Conservation (phyloP, 805 yeast species). For the Yarrowia bubula region DNA sequence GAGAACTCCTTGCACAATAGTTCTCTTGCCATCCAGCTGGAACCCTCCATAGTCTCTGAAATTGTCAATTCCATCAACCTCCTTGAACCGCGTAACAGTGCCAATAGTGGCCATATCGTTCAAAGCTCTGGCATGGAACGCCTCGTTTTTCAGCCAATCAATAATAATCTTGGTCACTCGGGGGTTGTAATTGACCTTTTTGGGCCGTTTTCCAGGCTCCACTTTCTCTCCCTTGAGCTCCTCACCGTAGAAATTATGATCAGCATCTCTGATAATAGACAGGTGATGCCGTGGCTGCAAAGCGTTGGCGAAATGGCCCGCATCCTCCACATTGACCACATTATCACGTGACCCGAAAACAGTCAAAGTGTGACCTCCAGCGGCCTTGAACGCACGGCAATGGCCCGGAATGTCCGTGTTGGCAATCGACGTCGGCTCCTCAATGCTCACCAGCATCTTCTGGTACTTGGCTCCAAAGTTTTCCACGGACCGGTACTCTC, state of each 20-base stretch:
- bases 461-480: constrained; percentile 30
- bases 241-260: constrained; percentile 74
- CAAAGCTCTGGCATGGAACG: constrained; percentile 56
- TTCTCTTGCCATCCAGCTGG: constrained; percentile 40
- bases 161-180: constrained; percentile 51
- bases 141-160: constrained; percentile 46
- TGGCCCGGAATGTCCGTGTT: constrained; percentile 26
- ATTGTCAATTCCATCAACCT: constrained; percentile 65
- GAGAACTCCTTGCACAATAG: constrained; percentile 50
- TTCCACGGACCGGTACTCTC: constrained; percentile 13
- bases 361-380: constrained; percentile 48
- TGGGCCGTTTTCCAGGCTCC: constrained; percentile 37
- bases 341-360: constrained; percentile 70
- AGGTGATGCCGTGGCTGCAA: constrained; percentile 58
- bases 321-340: constrained; percentile 64
- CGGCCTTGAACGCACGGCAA: constrained; percentile 5
- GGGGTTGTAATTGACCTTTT: constrained; percentile 56
- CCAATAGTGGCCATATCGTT: constrained; percentile 42
- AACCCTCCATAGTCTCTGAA: constrained; percentile 84
- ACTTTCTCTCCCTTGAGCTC: constrained; percentile 26
- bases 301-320: constrained; percentile 55
- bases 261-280: constrained; percentile 62
- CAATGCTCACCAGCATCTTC: constrained; percentile 21
- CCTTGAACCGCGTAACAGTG: constrained; percentile 55
- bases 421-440: constrained; percentile 20